Percentiles rank a stretch among this genome's conserved stretches.
phyloP scores from a whole-genome alignment of 208 protist species.

The Acanthamoeba sp. region DNA sequence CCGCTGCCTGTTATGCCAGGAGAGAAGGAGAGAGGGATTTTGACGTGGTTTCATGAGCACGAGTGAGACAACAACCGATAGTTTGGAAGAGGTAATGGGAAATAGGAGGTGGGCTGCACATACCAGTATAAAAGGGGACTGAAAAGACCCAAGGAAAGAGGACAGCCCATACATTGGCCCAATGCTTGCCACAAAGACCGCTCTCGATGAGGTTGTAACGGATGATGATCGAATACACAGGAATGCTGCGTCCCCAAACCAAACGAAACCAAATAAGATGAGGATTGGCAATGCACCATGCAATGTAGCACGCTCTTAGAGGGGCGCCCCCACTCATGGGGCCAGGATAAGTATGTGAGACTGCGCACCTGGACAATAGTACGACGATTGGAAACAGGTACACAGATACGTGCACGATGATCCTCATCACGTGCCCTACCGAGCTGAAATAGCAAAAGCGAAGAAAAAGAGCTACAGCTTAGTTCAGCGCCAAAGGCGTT shows the following conservation, averaged over 20 bases:
- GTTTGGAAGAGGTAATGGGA: not conserved
- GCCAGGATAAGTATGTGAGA: not conserved
- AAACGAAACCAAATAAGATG: no score
- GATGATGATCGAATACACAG: slow-evolving; percentile 50
- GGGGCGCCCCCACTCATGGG: not conserved
- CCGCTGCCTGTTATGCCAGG: not conserved
- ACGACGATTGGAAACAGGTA: slow-evolving; percentile 48
- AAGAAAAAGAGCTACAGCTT: not conserved
- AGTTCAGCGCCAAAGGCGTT: no score
- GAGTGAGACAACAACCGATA: no score
- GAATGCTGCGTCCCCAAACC: slow-evolving; percentile 12
- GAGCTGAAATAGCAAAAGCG: not conserved
- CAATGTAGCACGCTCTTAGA: no score
- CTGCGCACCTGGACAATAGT: not conserved
- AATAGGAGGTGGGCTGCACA: not conserved
- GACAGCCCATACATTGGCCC: slow-evolving; percentile 40
- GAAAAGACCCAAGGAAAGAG: slow-evolving; percentile 49
- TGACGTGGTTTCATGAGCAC: no score
- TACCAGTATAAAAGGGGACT: slow-evolving; percentile 48
- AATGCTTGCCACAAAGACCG: slow-evolving; percentile 6
- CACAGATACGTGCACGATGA: slow-evolving; percentile 32
- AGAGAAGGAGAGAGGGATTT: not conserved
- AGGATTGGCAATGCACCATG: no score
- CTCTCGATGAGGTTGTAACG: slow-evolving; percentile 56
- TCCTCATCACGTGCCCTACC: not conserved